Percentiles rank a stretch among this genome's conserved stretches.
Conservation (phyloP, 2,329 filamentous ascomycete genomes). For the Colletotrichum truncatum region DNA sequence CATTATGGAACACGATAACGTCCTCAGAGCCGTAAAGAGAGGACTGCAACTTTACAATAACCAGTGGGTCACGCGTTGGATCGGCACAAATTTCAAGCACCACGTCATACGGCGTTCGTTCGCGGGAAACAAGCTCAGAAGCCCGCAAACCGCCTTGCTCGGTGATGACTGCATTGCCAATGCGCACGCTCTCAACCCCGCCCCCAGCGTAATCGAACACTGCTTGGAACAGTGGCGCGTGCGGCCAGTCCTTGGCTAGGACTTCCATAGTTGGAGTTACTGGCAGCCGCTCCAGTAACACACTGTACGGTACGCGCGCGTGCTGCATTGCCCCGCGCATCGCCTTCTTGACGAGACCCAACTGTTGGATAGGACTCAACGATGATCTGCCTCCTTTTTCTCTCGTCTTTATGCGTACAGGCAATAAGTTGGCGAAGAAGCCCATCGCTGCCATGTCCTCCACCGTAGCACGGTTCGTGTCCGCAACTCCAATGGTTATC, state of each 20-base stretch:
- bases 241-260: not conserved
- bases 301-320: not conserved
- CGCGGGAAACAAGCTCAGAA: not conserved
- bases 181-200: not conserved
- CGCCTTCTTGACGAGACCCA: not conserved
- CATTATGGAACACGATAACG: not conserved
- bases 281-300: not conserved
- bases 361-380: not conserved
- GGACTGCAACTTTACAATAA: slow-evolving; percentile 8
- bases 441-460: slow-evolving; percentile 49
- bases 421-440: slow-evolving; percentile 57
- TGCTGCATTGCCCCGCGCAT: not conserved
- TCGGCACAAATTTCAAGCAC: slow-evolving; percentile 12
- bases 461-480: slow-evolving; percentile 49
- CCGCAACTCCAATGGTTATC: slow-evolving; percentile 54
- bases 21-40: not conserved
- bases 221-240: slow-evolving; percentile 11
- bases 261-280: not conserved
- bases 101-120: slow-evolving; percentile 13
- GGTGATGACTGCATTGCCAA: not conserved
- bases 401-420: slow-evolving; percentile 47
- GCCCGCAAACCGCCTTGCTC: not conserved
- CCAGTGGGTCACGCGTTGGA: not conserved
- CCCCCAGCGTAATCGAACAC: slow-evolving; percentile 9
- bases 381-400: not conserved